Evolutionary conservation across 1,139 yeast genomes (phyloP).

Genomic region (Geotrichum cucujoidarum): DNA sequence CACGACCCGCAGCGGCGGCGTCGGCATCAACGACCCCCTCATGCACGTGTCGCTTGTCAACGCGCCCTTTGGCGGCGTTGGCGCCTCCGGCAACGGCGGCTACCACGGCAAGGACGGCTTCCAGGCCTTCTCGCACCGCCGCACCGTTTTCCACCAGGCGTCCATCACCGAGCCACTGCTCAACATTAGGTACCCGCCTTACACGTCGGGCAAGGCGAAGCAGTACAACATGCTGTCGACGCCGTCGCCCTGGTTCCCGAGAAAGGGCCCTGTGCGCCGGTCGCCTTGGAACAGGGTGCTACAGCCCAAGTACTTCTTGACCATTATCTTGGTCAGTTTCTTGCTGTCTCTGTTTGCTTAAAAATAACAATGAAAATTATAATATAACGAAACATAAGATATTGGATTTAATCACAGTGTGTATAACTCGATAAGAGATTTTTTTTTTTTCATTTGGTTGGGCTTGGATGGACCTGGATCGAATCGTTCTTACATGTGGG

Average conservation of each 20-base stretch:
- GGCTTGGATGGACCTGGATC: too few relatives aligned
- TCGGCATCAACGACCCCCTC: conserved; percentile 67
- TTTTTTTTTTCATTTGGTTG: too few relatives aligned
- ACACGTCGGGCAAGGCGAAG: conserved; percentile 5
- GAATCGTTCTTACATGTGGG: too few relatives aligned
- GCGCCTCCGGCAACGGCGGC: conserved; percentile 60
- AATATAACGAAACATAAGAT: too few relatives aligned
- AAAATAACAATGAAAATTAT: too few relatives aligned
- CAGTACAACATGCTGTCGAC: conserved; percentile 2
- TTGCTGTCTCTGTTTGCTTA: too few relatives aligned
- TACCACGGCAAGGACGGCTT: conserved; percentile 79
- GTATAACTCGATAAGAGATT: too few relatives aligned
- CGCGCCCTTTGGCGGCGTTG: conserved; percentile 92
- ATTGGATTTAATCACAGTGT: too few relatives aligned
- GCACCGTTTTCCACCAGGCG: conserved; percentile 59
- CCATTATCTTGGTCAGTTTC: background rate
- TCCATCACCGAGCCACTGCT: conserved; percentile 11
- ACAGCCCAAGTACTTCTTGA: background rate
- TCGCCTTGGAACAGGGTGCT: background rate
- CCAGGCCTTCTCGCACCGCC: conserved; percentile 68
- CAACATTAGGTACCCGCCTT: conserved; percentile 16
- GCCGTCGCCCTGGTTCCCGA: conserved; percentile 20
- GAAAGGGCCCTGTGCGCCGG: conserved; percentile 23
- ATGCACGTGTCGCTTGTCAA: conserved; percentile 66
- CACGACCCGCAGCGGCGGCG: conserved; percentile 68